Evolutionary conservation across 768 basidiomycete genomes (phyloP).

Genomic region (Lactifluus rugatus): DNA sequence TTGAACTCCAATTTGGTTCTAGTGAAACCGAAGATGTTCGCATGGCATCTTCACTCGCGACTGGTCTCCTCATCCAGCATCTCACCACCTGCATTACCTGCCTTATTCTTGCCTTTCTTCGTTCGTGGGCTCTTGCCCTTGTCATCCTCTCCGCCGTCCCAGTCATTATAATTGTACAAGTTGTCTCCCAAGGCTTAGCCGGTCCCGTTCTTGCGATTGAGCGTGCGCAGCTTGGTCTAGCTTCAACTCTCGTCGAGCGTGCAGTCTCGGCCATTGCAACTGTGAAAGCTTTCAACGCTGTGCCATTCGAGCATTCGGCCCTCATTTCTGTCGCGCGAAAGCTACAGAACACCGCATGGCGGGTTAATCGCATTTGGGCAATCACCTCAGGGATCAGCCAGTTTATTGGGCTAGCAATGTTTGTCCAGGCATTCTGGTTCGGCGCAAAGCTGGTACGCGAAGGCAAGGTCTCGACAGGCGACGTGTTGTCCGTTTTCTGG

Average conservation of each 20-base stretch:
- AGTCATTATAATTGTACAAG: slow-evolving; percentile 65
- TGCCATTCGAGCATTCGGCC: slow-evolving; percentile 41
- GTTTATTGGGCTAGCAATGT: slow-evolving; percentile 84
- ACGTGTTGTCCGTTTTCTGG: slow-evolving; percentile 98
- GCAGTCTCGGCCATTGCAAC: slow-evolving; percentile 70
- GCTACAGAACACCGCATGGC: slow-evolving; percentile 39
- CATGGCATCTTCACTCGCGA: slow-evolving; percentile 68
- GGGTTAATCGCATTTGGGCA: slow-evolving; percentile 68
- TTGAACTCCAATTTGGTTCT: slow-evolving; percentile 10
- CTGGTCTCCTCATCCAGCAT: slow-evolving; percentile 73
- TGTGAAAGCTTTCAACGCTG: slow-evolving; percentile 88
- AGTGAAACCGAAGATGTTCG: slow-evolving; percentile 96
- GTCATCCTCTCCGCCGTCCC: slow-evolving; percentile 91
- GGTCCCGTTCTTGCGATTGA: slow-evolving; percentile 60
- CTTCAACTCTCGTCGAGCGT: slow-evolving; percentile 73
- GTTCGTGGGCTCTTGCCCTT: slow-evolving; percentile 76
- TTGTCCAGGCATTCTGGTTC: slow-evolving; percentile 96
- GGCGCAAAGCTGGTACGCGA: slow-evolving; percentile 82
- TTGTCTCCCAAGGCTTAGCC: slow-evolving; percentile 59
- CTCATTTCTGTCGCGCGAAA: slow-evolving; percentile 37
- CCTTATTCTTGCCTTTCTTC: slow-evolving; percentile 71
- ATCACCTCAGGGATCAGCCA: slow-evolving; percentile 56
- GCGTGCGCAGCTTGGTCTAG: slow-evolving; percentile 54
- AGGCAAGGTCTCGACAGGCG: slow-evolving; percentile 56
- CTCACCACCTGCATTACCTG: slow-evolving; percentile 69